Percentiles rank a stretch among this genome's conserved stretches.
phyloP scores from a whole-genome alignment of 1,284 basidiomycete genomes.

The Ceratobasidium sp. region DNA sequence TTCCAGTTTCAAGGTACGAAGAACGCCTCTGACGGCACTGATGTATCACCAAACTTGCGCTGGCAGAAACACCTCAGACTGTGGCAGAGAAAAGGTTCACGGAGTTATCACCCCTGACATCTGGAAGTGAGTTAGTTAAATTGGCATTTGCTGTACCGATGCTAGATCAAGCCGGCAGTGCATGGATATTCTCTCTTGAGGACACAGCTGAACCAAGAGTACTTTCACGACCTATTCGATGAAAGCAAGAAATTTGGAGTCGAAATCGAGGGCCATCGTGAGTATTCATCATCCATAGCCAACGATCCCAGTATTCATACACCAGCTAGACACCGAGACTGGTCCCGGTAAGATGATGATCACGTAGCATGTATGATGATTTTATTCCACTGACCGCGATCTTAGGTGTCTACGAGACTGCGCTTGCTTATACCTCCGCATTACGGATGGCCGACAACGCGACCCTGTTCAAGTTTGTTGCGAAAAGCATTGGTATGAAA shows the following conservation, averaged over 20 bases:
- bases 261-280: slow-evolving; percentile 89
- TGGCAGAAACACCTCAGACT: slow-evolving; percentile 75
- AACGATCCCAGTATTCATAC: slow-evolving; percentile 23
- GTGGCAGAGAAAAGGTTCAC: slow-evolving; percentile 78
- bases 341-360: slow-evolving; percentile 64
- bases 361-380: slow-evolving; percentile 28
- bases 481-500: slow-evolving; percentile 90
- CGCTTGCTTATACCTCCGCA: slow-evolving; percentile 85
- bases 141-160: background rate
- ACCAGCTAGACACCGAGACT: slow-evolving; percentile 83
- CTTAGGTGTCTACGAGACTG: slow-evolving; percentile 84
- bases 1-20: slow-evolving; percentile 85
- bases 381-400: slow-evolving; percentile 44
- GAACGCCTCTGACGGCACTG: background rate
- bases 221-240: slow-evolving; percentile 89
- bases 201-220: slow-evolving; percentile 84
- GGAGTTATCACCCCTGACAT: slow-evolving; percentile 77
- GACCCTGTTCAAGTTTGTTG: slow-evolving; percentile 87
- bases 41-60: background rate
- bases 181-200: slow-evolving; percentile 91
- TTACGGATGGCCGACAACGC: slow-evolving; percentile 93
- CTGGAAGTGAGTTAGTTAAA: slow-evolving; percentile 72
- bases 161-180: slow-evolving; percentile 58
- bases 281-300: slow-evolving; percentile 49
- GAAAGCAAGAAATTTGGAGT: slow-evolving; percentile 75